These are phyloP conservation scores for Leishmania gerbilli DNA, from an alignment of 208 protist genomes.

Conservation along the genomic window DNA sequence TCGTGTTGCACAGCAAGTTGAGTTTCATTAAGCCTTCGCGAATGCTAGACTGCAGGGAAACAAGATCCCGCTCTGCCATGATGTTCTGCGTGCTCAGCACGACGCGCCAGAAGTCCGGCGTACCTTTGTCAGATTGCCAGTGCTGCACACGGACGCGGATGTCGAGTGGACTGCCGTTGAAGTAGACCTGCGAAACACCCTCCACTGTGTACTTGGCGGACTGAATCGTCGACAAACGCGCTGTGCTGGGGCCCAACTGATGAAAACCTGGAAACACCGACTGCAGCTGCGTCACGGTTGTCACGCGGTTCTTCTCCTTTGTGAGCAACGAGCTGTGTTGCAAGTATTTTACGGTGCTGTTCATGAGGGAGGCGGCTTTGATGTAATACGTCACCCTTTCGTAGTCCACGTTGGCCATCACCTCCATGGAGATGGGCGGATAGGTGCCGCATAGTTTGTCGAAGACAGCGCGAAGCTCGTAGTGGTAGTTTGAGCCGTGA, in stretches of 20 bases:
- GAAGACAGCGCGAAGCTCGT: slow-evolving; percentile 65
- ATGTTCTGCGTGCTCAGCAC: slow-evolving; percentile 49
- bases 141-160: slow-evolving; percentile 54
- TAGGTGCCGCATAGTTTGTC: slow-evolving; percentile 52
- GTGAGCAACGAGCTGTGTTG: slow-evolving; percentile 62
- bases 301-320: slow-evolving; percentile 59
- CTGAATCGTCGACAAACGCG: slow-evolving; percentile 25
- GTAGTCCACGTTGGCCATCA: slow-evolving; percentile 83
- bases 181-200: slow-evolving; percentile 57
- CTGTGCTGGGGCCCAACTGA: slow-evolving; percentile 25
- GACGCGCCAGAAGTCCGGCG: slow-evolving; percentile 56
- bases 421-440: slow-evolving; percentile 72
- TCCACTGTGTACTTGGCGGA: slow-evolving; percentile 29
- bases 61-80: slow-evolving; percentile 48
- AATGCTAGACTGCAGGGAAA: slow-evolving; percentile 36
- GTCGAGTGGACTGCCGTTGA: slow-evolving; percentile 53
- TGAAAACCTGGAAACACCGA: slow-evolving; percentile 81
- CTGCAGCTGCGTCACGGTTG: slow-evolving; percentile 69
- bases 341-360: slow-evolving; percentile 49
- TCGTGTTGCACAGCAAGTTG: slow-evolving; percentile 33
- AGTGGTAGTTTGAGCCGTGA: slow-evolving; percentile 36
- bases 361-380: slow-evolving; percentile 37
- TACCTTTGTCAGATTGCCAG: slow-evolving; percentile 33
- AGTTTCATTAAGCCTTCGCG: slow-evolving; percentile 21
- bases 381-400: slow-evolving; percentile 63